These are phyloP conservation scores for Corynespora cassiicola DNA, from an alignment of 2,329 filamentous ascomycete species.

Conservation along the genomic window DNA sequence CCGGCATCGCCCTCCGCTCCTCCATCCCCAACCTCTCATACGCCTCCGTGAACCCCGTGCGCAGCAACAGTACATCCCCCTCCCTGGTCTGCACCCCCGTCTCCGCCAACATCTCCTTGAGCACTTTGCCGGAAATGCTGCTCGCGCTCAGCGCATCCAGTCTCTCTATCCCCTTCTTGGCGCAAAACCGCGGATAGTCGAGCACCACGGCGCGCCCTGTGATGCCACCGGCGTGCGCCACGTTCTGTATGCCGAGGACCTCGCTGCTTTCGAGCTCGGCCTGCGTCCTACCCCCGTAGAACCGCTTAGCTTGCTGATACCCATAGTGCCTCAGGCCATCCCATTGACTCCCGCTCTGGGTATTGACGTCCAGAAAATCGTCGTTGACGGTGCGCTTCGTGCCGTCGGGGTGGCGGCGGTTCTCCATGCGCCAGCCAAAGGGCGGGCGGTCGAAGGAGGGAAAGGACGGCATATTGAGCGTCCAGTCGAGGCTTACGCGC, in stretches of 20 bases:
- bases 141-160: slow-evolving; percentile 30
- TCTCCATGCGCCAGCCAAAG: slow-evolving; percentile 37
- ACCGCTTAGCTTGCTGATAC: slow-evolving; percentile 50
- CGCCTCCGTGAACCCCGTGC: slow-evolving; percentile 45
- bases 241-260: slow-evolving; percentile 51
- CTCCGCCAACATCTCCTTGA: slow-evolving; percentile 41
- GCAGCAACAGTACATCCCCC: slow-evolving; percentile 36
- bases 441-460: slow-evolving; percentile 46
- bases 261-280: slow-evolving; percentile 44
- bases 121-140: slow-evolving; percentile 23
- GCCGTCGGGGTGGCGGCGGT: slow-evolving; percentile 34
- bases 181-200: slow-evolving; percentile 38
- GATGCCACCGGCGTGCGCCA: slow-evolving; percentile 37
- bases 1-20: slow-evolving; percentile 33
- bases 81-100: slow-evolving; percentile 42
- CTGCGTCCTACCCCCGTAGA: slow-evolving; percentile 51
- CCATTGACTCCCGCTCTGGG: slow-evolving; percentile 47
- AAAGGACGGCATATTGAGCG: slow-evolving; percentile 46
- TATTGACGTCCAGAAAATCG: slow-evolving; percentile 46
- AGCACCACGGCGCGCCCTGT: slow-evolving; percentile 36
- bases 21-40: slow-evolving; percentile 33
- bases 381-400: slow-evolving; percentile 43
- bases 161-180: slow-evolving; percentile 20
- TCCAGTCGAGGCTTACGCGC: slow-evolving; percentile 48
- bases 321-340: slow-evolving; percentile 51